A percentile compares a stretch with the other conserved stretches of the same genome.
Conservation (phyloP, 1,284 basidiomycete genomes). For the Erythrobasidium hasegawianum region DNA sequence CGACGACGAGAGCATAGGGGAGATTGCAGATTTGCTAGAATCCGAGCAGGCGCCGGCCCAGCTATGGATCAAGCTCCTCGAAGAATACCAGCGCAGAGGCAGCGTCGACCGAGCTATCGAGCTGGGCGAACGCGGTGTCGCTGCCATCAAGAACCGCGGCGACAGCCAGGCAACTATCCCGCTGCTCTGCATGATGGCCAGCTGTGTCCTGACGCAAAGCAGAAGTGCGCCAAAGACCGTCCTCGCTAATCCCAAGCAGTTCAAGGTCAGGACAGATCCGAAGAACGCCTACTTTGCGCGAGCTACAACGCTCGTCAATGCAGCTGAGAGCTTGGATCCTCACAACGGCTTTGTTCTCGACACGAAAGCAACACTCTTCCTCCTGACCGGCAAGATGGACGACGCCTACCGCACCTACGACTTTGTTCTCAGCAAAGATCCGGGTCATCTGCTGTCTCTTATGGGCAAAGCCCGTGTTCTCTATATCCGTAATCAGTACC, state of each 20-base stretch:
- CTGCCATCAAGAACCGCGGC: conserved; percentile 42
- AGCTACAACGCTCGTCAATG: conserved; percentile 9
- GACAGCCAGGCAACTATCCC: conserved; percentile 50
- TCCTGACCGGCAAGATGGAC: conserved; percentile 59
- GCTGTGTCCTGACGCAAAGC: conserved; percentile 72
- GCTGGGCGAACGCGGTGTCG: conserved; percentile 48
- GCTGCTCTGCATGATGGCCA: conserved; percentile 73
- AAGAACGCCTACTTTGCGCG: conserved; percentile 8
- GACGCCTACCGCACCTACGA: conserved; percentile 76
- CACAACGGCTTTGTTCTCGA: conserved; percentile 18
- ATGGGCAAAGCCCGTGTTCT: conserved; percentile 68
- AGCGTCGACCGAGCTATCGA: conserved; percentile 48
- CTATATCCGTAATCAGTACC: conserved; percentile 69
- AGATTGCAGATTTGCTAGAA: conserved; percentile 65
- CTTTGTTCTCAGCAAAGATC: conserved; percentile 52
- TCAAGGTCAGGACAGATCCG: conserved; percentile 2
- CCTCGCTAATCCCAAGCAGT: conserved; percentile 67
- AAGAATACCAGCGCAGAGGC: conserved; percentile 64
- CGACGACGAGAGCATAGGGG: conserved; percentile 62
- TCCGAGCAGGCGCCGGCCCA: conserved; percentile 65
- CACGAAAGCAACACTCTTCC: conserved; percentile 36
- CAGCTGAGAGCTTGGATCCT: conserved; percentile 6
- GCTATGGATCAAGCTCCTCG: conserved; percentile 70
- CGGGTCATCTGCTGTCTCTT: conserved; percentile 25
- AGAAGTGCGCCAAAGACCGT: conserved; percentile 74